Base-by-base conservation (phyloP, 1,284 basidiomycete genomes). In the Rhodotorula sp. region DNA sequence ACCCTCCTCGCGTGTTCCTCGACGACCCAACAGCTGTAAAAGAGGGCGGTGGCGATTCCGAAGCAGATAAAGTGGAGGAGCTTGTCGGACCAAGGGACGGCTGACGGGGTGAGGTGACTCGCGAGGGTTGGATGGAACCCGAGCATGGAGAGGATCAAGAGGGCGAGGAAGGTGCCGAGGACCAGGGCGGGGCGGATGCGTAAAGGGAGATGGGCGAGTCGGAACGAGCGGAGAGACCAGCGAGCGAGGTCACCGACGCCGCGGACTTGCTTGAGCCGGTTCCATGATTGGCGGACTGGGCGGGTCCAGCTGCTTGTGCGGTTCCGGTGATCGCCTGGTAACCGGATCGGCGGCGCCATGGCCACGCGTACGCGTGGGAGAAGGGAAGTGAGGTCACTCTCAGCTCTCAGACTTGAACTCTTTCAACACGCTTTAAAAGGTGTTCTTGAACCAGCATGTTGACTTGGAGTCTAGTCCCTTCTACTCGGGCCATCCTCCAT, bases 11-110 rank as follows among this genome's bases (percentile, higher is more conserved):
- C 89, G 79, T 77, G 91, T 88, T 94, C 91, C 74, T 94, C 91
- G 18, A 93, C 88, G 76, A 92, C 91, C 70, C 91, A 87, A 62
- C 93, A 91, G 78, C 91, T 90, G 81, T 92, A 95, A 81, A 93
- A 93, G 10, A 92, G 85, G 8, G 83, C 87, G 0, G 92, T 93
- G 0, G 92, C 91, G 46, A 90, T 73, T 70, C 85, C 85, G 76
- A 96, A 89, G 80, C 91, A 92, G 31, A 91, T 78, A 79, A 95
- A 93, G 79, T 92, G 93, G 43, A 93, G 82, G 20, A 93, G 78
- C 82, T 93, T 93, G 86, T 91, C 90, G 79, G 91, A 91, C 23
- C 93, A 80, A 1, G 90, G 90, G 16, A 93, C 80, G 10, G n/a
- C 15, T 20, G 67, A 69, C 1, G 70, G 76, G 3, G 69, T 58